phyloP scores from a whole-genome alignment of 371 early-diverging fungal species.

The Parasitella parasitica region DNA sequence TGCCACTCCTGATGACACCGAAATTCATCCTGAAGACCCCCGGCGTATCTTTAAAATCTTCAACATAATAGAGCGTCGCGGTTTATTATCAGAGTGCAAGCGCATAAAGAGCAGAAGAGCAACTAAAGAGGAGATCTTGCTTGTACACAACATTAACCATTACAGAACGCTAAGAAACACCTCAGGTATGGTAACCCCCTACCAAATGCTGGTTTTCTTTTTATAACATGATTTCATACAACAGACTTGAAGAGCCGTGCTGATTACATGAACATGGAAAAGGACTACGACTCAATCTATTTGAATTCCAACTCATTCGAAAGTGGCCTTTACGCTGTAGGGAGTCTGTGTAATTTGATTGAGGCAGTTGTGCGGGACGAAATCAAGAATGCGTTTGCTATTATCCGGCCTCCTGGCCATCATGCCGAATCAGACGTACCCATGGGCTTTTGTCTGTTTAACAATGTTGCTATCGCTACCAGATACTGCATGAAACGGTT shows the following conservation, averaged over 20 bases:
- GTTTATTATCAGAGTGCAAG: constrained; percentile 52
- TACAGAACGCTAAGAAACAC: constrained; percentile 26
- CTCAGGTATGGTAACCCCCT: background rate
- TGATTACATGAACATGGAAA: constrained; percentile 19
- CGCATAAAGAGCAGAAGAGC: constrained; percentile 55
- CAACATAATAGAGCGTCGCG: constrained; percentile 49
- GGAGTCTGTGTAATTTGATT: constrained; percentile 74
- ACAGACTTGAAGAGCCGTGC: constrained; percentile 12
- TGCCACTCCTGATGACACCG: constrained; percentile 45
- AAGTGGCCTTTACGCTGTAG: constrained; percentile 68
- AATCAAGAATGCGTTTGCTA: constrained; percentile 80
- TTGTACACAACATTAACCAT: constrained; percentile 55
- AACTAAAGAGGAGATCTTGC: constrained; percentile 51
- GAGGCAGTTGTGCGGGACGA: constrained; percentile 63
- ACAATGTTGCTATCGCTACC: constrained; percentile 87
- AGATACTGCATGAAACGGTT: constrained; percentile 50
- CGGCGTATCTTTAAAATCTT: constrained; percentile 67
- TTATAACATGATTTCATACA: background rate
- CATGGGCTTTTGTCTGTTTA: constrained; percentile 87
- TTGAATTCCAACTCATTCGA: constrained; percentile 63
- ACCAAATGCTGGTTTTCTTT: background rate
- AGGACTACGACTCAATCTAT: constrained; percentile 68
- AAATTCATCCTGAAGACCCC: constrained; percentile 76
- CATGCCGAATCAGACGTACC: constrained; percentile 77
- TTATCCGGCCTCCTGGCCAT: constrained; percentile 89